phyloP scores from a whole-genome alignment of 768 basidiomycete species.

The Rhizopogon roseolus region DNA sequence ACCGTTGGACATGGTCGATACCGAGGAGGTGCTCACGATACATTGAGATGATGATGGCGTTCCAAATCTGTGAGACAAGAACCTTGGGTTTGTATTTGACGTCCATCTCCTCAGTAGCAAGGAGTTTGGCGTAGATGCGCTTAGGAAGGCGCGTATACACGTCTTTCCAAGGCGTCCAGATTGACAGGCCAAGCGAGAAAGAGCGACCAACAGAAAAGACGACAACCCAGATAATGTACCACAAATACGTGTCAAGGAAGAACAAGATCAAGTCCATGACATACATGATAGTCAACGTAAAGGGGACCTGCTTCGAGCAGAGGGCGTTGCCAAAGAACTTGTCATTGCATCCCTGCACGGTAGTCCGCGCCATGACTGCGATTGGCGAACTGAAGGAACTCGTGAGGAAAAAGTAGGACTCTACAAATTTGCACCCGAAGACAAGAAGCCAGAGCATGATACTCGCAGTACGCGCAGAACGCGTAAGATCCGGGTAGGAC shows the following conservation, averaged over 20 bases:
- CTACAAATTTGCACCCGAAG: slow-evolving; percentile 93
- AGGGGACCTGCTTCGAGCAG: slow-evolving; percentile 90
- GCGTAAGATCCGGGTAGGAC: slow-evolving; percentile 80
- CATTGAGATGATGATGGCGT: slow-evolving; percentile 99
- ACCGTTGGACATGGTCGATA: slow-evolving; percentile 96
- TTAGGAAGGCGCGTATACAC: slow-evolving; percentile 95
- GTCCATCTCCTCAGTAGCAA: slow-evolving; percentile 97
- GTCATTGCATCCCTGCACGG: slow-evolving; percentile 87
- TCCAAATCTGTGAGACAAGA: slow-evolving; percentile 98
- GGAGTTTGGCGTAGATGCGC: slow-evolving; percentile 94
- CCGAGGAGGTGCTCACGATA: slow-evolving; percentile 97
- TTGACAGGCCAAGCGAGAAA: slow-evolving; percentile 89
- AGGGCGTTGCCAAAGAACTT: slow-evolving; percentile 73
- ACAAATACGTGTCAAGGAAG: slow-evolving; percentile 99
- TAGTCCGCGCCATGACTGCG: slow-evolving; percentile 93
- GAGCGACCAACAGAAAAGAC: slow-evolving; percentile 89
- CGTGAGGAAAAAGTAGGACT: slow-evolving; percentile 98
- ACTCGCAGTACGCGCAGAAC: slow-evolving; percentile 74
- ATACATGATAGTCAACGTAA: slow-evolving; percentile 97
- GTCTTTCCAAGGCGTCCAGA: slow-evolving; percentile 99
- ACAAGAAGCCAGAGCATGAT: slow-evolving; percentile 87
- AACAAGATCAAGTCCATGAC: slow-evolving; percentile 96
- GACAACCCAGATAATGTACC: slow-evolving; percentile 99
- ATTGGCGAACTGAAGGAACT: slow-evolving; percentile 96
- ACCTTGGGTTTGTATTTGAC: slow-evolving; percentile 99